These are phyloP conservation scores for Gastrolobium bilobum DNA, from an alignment of 306 rosid species.

Conservation along the genomic window DNA sequence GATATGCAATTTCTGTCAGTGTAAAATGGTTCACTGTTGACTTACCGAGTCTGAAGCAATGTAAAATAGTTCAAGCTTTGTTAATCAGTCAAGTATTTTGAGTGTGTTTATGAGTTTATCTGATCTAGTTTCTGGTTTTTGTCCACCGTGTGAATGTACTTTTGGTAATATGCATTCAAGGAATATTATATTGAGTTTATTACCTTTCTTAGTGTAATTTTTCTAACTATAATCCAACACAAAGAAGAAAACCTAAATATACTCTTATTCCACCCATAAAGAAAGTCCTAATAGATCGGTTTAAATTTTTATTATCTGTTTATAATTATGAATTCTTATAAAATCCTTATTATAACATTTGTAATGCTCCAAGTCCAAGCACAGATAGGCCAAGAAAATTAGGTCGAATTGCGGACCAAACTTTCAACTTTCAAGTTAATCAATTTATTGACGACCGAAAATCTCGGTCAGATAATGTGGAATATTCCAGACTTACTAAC, in stretches of 20 bases:
- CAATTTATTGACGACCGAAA: background rate
- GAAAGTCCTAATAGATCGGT: too few species aligned
- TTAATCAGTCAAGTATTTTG: conserved; percentile 1
- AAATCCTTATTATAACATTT: too few species aligned
- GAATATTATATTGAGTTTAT: conserved; percentile 6
- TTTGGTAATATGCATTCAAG: background rate
- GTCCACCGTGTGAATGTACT: background rate
- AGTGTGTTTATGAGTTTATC: background rate
- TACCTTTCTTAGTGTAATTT: background rate
- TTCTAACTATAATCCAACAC: too few species aligned
- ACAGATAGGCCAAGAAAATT: too few species aligned
- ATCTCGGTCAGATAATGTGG: background rate
- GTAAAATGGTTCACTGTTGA: background rate
- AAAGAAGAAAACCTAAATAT: too few species aligned
- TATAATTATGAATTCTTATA: too few species aligned
- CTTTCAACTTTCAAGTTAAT: background rate
- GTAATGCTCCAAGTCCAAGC: too few species aligned
- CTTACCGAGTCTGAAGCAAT: conserved; percentile 9
- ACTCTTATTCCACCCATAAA: too few species aligned
- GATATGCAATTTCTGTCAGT: background rate
- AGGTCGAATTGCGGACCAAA: too few species aligned
- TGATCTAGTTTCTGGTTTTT: background rate
- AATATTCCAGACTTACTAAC: background rate
- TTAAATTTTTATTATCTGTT: too few species aligned
- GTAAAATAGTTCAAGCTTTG: conserved; percentile 39